Percentiles rank a stretch among this genome's conserved stretches.
Evolutionary conservation across 345 rosid species (phyloP).

Genomic region (Brassica juncea): DNA sequence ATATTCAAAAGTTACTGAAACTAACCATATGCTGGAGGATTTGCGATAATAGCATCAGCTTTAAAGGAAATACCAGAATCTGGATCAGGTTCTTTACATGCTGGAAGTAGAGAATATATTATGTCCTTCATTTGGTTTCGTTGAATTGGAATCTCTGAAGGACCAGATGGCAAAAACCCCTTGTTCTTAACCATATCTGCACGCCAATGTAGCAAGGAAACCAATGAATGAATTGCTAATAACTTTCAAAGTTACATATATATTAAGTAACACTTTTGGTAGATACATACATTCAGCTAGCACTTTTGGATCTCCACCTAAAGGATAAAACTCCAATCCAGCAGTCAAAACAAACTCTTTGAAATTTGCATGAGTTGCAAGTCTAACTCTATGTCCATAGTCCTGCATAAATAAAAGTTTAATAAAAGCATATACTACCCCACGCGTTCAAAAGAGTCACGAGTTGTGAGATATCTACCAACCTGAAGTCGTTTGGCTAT

Average conservation of each 20-base stretch:
- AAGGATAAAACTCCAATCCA: slow-evolving; percentile 91
- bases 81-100: slow-evolving; percentile 88
- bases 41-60: slow-evolving; percentile 98
- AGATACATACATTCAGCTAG: slow-evolving; percentile 91
- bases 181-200: slow-evolving; percentile 99
- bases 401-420: slow-evolving; percentile 56
- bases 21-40: slow-evolving; percentile 97
- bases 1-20: slow-evolving; percentile 17
- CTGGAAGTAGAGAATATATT: slow-evolving; percentile 81
- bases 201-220: slow-evolving; percentile 27
- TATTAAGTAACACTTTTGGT: background rate
- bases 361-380: slow-evolving; percentile 97
- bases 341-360: slow-evolving; percentile 96
- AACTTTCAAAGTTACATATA: background rate
- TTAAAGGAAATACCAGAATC: slow-evolving; percentile 80
- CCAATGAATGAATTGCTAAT: slow-evolving; percentile 8
- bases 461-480: background rate
- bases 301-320: slow-evolving; percentile 98
- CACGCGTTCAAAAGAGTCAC: background rate
- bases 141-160: slow-evolving; percentile 89
- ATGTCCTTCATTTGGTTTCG: slow-evolving; percentile 86
- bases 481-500: slow-evolving; percentile 88
- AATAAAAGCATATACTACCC: background rate
- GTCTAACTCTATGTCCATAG: slow-evolving; percentile 97
- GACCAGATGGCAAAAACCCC: slow-evolving; percentile 96